Base-by-base conservation (phyloP, 768 basidiomycete genomes). In the Amanita subjunquillea region DNA sequence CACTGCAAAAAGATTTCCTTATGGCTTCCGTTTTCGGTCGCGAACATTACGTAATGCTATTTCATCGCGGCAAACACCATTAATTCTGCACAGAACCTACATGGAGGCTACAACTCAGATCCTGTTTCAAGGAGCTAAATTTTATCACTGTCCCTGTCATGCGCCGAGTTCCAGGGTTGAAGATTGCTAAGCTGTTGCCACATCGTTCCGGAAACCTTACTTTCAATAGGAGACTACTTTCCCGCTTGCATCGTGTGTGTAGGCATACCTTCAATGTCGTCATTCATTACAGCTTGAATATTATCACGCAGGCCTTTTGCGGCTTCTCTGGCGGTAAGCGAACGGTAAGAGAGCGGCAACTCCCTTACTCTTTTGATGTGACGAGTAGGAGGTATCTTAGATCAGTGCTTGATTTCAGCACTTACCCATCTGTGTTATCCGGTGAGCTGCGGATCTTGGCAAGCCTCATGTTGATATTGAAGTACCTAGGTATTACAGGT, bases 401-500 rank as follows among this genome's bases (percentile, higher is more conserved):
- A 42, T 42, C 41, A 22, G 41, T 42, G 20, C 41, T 22, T 10
- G 10, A 22, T 23, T 42, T 6, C 9, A 22, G 22, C 9, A 42
- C 22, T 22, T 42, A 4, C 41, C 41, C 34, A 49, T 22, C 23
- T 40, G 36, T 5, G 29, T 40, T 41, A 37, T 37, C 48, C 49
- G 40, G 49, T 50, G 25, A 39, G 49, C 39, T 9, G 41, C 49
- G 49, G 49, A 50, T 50, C 38, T 42, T 13, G 42, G 20, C 10
- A 41, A 20, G 17, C 49, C 40, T 41, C 49, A 30, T 50, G 38
- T 42, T 41, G 38, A 50, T 50, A 22, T 48, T 30, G 25, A 2
- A 6, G 32, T 32, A 4, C 32, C 32, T 32, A 12, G 17, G 10
- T 4, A 4, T 48, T 48, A 13, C 15, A 34, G 13, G 7, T 48